phyloP scores from a whole-genome alignment of 176 grass and related monocot species.

The Oryza brachyantha region DNA sequence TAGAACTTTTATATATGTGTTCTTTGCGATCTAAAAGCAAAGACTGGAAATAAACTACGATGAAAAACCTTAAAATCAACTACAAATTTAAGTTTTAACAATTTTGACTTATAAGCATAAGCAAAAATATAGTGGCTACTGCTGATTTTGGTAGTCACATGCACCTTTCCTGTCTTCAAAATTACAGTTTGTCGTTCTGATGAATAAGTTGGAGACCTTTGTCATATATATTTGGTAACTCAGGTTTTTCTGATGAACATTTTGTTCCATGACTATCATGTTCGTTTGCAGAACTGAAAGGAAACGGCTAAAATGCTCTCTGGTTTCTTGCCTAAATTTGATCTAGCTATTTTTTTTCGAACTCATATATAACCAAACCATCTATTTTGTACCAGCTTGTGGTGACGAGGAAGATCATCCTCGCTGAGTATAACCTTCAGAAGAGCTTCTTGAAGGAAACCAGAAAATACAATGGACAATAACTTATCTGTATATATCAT shows the following conservation, averaged over 20 bases:
- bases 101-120: too few species aligned
- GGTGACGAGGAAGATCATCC: conserved; percentile 46
- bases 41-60: too few species aligned
- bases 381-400: conserved; percentile 43
- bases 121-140: neutral
- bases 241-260: too few species aligned
- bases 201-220: neutral
- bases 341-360: neutral
- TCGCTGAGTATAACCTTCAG: conserved; percentile 24
- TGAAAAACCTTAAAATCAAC: too few species aligned
- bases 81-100: too few species aligned
- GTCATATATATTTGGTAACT: neutral
- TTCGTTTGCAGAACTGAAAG: neutral
- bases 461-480: too few species aligned
- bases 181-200: neutral
- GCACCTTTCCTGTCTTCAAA: neutral
- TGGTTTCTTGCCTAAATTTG: neutral
- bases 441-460: neutral
- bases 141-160: neutral
- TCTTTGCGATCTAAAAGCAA: too few species aligned
- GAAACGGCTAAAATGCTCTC: neutral
- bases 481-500: too few species aligned
- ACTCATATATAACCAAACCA: neutral
- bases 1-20: too few species aligned
- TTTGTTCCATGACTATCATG: neutral